Evolutionary conservation across 257 asterid species (phyloP).

Genomic region (Lantana camara): DNA sequence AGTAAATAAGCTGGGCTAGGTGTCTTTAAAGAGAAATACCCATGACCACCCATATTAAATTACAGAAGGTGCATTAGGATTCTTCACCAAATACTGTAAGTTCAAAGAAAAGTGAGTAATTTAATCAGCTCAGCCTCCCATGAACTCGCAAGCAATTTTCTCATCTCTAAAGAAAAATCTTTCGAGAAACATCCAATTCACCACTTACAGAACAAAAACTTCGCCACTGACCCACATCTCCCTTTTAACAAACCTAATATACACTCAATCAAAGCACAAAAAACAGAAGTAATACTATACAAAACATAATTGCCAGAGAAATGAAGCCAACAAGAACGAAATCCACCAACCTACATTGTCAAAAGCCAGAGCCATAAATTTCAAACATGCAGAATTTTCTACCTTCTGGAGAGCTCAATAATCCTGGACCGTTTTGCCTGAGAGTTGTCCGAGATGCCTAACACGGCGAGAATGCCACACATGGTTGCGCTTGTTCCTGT

Average conservation of each 20-base stretch:
- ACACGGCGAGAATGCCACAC: slow-evolving; percentile 99
- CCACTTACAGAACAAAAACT: background rate
- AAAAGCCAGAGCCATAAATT: background rate
- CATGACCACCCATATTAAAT: background rate
- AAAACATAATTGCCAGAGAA: background rate
- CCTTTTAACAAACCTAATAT: slow-evolving; percentile 9
- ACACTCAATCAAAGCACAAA: background rate
- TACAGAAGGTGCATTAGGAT: background rate
- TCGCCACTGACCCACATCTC: background rate
- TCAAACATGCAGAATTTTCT: background rate
- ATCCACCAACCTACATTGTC: slow-evolving; percentile 20
- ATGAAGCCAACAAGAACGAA: background rate
- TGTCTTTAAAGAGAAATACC: background rate
- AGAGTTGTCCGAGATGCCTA: slow-evolving; percentile 76
- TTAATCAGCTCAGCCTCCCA: slow-evolving; percentile 6
- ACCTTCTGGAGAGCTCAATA: slow-evolving; percentile 96
- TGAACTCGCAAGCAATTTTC: background rate
- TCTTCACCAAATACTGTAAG: background rate
- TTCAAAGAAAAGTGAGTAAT: background rate
- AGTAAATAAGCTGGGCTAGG: background rate
- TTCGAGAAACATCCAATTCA: slow-evolving; percentile 1
- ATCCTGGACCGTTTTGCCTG: slow-evolving; percentile 85
- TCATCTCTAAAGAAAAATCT: background rate
- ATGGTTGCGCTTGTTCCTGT: slow-evolving; percentile 37
- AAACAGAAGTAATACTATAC: background rate